Evolutionary conservation across 139 green algal genomes (phyloP).

Genomic region (Yamagishiella unicocca): DNA sequence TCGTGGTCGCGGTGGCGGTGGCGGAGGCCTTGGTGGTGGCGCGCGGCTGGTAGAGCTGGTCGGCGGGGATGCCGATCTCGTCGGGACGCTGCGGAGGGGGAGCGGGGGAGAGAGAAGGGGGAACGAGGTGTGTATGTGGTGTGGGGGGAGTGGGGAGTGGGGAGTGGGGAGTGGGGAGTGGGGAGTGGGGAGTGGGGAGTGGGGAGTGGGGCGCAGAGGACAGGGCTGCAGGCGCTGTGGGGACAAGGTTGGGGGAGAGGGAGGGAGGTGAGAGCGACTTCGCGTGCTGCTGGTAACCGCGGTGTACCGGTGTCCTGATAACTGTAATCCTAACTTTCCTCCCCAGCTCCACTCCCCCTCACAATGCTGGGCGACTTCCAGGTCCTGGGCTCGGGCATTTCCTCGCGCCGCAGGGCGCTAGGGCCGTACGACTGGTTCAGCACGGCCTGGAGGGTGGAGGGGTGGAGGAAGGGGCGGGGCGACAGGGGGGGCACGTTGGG

Average conservation of each 20-base stretch:
- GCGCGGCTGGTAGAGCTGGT: slow-evolving; percentile 3
- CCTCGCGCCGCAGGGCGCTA: not conserved
- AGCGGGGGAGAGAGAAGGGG: not conserved
- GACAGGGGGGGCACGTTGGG: too few species aligned
- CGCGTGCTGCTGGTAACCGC: too few species aligned
- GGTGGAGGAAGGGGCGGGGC: not conserved
- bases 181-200: too few species aligned
- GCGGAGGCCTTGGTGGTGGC: not conserved
- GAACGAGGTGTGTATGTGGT: too few species aligned
- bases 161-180: too few species aligned
- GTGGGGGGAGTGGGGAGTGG: not conserved
- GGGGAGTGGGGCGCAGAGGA: too few species aligned
- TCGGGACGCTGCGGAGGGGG: not conserved
- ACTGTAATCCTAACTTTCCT: too few species aligned
- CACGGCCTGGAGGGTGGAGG: not conserved
- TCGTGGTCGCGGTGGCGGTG: not conserved
- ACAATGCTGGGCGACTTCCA: slow-evolving; percentile 7
- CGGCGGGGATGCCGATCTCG: not conserved
- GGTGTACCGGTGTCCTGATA: too few species aligned
- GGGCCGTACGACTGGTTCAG: slow-evolving; percentile 24
- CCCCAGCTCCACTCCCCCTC: not conserved
- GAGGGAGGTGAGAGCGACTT: too few species aligned
- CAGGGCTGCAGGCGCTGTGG: too few species aligned
- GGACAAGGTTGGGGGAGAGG: too few species aligned
- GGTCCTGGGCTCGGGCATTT: not conserved